Percentiles rank a stretch among this genome's conserved stretches.
Conservation (phyloP, 768 basidiomycete genomes). For the Podaxis sp. region DNA sequence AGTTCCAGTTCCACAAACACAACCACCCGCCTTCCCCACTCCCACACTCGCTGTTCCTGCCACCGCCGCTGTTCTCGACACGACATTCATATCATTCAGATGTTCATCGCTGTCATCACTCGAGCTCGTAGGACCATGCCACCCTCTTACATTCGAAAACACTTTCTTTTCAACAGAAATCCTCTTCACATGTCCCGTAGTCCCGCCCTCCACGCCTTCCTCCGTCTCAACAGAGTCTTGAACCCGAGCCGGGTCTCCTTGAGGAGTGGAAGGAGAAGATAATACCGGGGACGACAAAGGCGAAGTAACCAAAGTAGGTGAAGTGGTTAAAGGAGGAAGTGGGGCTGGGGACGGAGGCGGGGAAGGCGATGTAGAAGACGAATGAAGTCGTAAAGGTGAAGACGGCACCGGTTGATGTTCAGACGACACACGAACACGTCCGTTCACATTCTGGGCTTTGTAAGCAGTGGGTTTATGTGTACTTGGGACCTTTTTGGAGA, state of each 20-base stretch:
- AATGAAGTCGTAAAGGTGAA: conserved; percentile 4
- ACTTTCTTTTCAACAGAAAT: conserved; percentile 1
- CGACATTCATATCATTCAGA: background rate
- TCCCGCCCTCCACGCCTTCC: background rate
- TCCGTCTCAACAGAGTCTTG: background rate
- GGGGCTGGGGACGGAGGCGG: background rate
- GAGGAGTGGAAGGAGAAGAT: background rate
- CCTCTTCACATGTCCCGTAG: background rate
- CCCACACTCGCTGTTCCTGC: background rate
- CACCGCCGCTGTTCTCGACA: background rate
- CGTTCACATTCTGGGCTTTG: conserved; percentile 10
- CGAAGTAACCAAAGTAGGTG: background rate
- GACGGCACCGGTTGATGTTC: conserved; percentile 8
- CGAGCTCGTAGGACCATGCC: background rate
- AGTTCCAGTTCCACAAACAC: background rate
- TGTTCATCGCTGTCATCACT: background rate
- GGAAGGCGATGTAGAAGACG: background rate
- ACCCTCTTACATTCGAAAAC: background rate
- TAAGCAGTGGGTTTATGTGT: background rate
- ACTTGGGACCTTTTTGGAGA: background rate
- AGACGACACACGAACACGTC: conserved; percentile 1
- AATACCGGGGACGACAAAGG: background rate
- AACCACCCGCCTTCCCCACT: background rate
- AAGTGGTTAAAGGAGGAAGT: background rate
- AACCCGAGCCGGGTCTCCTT: background rate